Base-by-base conservation (phyloP, 1,284 basidiomycete genomes). In the Trametes hirsuta region DNA sequence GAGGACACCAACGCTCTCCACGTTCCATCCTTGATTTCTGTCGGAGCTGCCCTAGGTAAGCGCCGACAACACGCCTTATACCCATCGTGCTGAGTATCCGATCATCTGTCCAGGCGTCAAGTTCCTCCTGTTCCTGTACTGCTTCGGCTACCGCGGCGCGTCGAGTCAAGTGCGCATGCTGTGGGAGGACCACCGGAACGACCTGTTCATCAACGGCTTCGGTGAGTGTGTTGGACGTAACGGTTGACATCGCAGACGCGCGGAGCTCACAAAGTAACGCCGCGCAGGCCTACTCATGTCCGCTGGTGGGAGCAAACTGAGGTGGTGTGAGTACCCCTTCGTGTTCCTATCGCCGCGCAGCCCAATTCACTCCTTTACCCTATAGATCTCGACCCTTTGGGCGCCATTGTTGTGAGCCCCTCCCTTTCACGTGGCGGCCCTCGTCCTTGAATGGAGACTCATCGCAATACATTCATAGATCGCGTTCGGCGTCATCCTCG, bases 161-260 rank as follows among this genome's bases (percentile, higher is more conserved):
- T 94, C 91, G 8, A 94, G 91, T 66, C 97, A 99, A 74, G 95
- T 99, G 1, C 86, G 88, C 55, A 88, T 98, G 4, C 83, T 98
- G 24, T 98, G 94, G 92, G 94, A 97, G 73, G 96, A 98, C 71
- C 96, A 98, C 69, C 80, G 94, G 62, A 97, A 97, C 68, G 95
- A 97, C 70, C 73, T 96, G 25, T 94, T 88, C 74, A 86, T 94
- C 74, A 95, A 94, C 66, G 77, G 81, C 8, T 91, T 92, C 64
- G 89, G 88, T 88, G 71, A 62, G 80, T 58, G 40, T 12, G n/a
- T 8, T 34, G 18, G 47, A 51, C 39, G 22, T 36, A n/a, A 39
- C 46, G 48, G 42, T 39, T 45, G 35, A 18, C 45, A 35, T 3
- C 2, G 35, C 15, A 14, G 40, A 36, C 49, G 10, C 40, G 37